Evolutionary conservation across 495 filamentous ascomycete species (phyloP), one percentile per base, ranked within the genome.

Genomic region (Apodospora peruviana): DNA sequence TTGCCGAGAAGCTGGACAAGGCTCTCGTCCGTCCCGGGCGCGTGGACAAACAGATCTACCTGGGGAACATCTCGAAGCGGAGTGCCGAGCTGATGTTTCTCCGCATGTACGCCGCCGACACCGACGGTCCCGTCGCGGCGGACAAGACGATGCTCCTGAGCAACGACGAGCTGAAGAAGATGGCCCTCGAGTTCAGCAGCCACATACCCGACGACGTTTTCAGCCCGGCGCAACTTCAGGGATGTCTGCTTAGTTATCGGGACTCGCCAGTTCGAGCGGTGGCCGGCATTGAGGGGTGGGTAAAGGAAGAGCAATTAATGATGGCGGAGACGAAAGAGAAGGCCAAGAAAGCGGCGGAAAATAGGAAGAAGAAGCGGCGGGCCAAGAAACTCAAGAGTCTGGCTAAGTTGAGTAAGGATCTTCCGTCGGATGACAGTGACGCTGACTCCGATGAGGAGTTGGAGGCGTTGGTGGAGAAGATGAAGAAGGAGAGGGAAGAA

Each of bases 191-290:
- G 14, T 87, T 85, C 47, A 66, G 73, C 16, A 53, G 56, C 5
- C 57, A 65, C 4, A 64, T 85, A 16, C 82, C 81, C 0, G 69
- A 75, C 2, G 53, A 72, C 23, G 68, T 67, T 18, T 80, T 87
- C 47, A 83, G 82, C 0, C 82, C 83, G 11, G 84, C 84, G 9
- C 79, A 87, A 48, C 62, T 88, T n/a, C 83, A 87, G 58, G 80
- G 76, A 0, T 85, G 74, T 52, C 65, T 87, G 8, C 72, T 85
- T 36, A 70, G 70, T 16, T 64, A 79, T 56, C 75, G 79, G 24
- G 72, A 78, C 11, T 68, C 69, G 10, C 77, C 83, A 5, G 45
- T 59, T n/a, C 56, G 64, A 25, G 81, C 83, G 1, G 57, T 77
- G 17, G 57, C 57, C 4, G 60, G 71, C 14, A 70, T 76, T 0